Percentiles rank a stretch among this genome's conserved stretches.
These are phyloP conservation scores for Helenozyma rhizophorensis DNA, from an alignment of 805 yeast species.

Conservation along the genomic window DNA sequence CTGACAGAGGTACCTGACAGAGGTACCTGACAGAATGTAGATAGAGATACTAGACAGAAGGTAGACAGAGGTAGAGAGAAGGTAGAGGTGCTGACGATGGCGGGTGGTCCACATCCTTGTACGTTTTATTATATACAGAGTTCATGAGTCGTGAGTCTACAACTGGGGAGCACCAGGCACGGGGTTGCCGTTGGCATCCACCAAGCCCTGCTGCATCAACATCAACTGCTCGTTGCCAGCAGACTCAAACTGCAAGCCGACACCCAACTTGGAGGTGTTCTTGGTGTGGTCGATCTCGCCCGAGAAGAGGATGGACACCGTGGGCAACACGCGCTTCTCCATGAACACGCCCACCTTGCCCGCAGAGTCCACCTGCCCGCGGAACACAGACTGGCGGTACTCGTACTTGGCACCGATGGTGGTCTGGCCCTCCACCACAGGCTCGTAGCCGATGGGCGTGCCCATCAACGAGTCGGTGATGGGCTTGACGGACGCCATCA, in stretches of 20 bases:
- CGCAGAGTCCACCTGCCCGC: constrained; percentile 87
- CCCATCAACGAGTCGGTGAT: constrained; percentile 72
- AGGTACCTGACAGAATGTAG: no score
- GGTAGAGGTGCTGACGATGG: neutral
- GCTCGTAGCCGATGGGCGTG: constrained; percentile 75
- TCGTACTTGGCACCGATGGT: constrained; percentile 96
- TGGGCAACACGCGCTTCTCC: constrained; percentile 92
- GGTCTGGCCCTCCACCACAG: constrained; percentile 85
- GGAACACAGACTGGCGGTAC: constrained; percentile 91
- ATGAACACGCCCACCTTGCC: constrained; percentile 90
- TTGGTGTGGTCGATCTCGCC: constrained; percentile 88
- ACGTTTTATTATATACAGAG: constrained; percentile 15
- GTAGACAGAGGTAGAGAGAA: neutral
- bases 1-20: no score
- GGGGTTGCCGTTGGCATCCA: constrained; percentile 83
- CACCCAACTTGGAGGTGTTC: constrained; percentile 74
- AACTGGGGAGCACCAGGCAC: constrained; percentile 71
- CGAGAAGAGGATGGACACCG: constrained; percentile 79
- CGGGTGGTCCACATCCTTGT: no score
- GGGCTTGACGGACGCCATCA: constrained; percentile 73
- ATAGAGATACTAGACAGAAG: no score
- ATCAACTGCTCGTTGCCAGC: constrained; percentile 91
- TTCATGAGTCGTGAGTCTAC: constrained; percentile 20
- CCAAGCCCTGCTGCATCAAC: constrained; percentile 84
- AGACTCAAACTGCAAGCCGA: constrained; percentile 93